Conservation (phyloP, 1,139 yeast genomes). For the Geotrichum restrictum region DNA sequence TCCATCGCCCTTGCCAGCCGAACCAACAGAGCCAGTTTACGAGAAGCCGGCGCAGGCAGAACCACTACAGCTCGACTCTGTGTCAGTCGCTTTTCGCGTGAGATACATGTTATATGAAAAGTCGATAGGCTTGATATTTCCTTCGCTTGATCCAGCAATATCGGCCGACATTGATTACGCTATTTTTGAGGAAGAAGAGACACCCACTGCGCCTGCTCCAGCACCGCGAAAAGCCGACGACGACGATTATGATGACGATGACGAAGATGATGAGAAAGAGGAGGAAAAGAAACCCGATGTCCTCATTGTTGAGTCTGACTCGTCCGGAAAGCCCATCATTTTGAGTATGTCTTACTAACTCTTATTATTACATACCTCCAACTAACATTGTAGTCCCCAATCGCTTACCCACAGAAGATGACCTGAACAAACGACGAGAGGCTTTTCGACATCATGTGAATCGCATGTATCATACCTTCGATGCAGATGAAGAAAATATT, state of each 20-base stretch:
- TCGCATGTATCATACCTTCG: conserved; percentile 72
- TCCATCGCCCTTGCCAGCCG: conserved; percentile 7
- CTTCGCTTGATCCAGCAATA: conserved; percentile 27
- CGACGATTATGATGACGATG: conserved; percentile 34
- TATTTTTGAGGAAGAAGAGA: conserved; percentile 34
- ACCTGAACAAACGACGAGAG: conserved; percentile 24
- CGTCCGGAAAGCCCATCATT: conserved; percentile 19
- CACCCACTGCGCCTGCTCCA: background rate
- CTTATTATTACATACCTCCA: background rate
- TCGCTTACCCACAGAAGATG: conserved; percentile 24
- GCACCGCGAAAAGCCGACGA: conserved; percentile 29
- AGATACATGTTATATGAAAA: conserved; percentile 43
- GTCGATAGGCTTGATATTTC: conserved; percentile 35
- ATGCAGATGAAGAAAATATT: conserved; percentile 73
- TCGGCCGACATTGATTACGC: conserved; percentile 31
- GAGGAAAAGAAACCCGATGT: conserved; percentile 16
- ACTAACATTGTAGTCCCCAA: conserved; percentile 18
- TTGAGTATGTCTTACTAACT: conserved; percentile 20
- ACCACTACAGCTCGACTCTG: conserved; percentile 31
- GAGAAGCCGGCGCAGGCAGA: conserved; percentile 10
- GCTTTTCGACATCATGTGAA: conserved; percentile 22
- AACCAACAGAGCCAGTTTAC: background rate
- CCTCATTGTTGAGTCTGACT: conserved; percentile 2
- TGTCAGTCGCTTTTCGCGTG: conserved; percentile 40
- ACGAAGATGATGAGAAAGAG: conserved; percentile 23